Percentiles rank a stretch among this genome's conserved stretches.
These are phyloP conservation scores for Sarocladium kiliense DNA, from an alignment of 2,329 filamentous ascomycete genomes.

Conservation along the genomic window DNA sequence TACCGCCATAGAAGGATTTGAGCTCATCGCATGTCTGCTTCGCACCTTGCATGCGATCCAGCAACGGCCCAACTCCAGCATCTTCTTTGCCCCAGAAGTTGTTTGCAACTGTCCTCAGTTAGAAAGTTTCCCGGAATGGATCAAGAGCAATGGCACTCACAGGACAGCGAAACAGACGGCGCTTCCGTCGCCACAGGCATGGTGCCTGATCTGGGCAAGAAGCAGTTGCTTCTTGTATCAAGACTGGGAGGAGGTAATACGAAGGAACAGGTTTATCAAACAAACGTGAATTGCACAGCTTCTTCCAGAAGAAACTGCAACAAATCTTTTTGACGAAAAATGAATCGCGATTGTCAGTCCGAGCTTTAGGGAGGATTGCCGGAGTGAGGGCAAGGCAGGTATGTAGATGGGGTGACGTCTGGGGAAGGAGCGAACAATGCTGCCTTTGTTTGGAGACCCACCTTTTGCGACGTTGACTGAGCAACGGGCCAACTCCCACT, in stretches of 20 bases:
- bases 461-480: neutral
- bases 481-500: too few species aligned
- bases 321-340: neutral
- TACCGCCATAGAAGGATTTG: slow-evolving; percentile 82
- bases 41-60: slow-evolving; percentile 90
- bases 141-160: slow-evolving; percentile 28
- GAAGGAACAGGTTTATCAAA: neutral
- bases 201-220: slow-evolving; percentile 18
- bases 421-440: slow-evolving; percentile 4
- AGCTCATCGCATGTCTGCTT: slow-evolving; percentile 95
- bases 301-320: slow-evolving; percentile 4
- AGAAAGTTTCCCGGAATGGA: slow-evolving; percentile 10
- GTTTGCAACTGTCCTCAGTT: slow-evolving; percentile 69
- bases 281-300: neutral
- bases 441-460: neutral
- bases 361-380: neutral
- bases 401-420: slow-evolving; percentile 1
- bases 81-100: slow-evolving; percentile 99
- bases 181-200: slow-evolving; percentile 60
- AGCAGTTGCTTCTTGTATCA: neutral
- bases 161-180: slow-evolving; percentile 63
- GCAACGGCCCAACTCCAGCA: slow-evolving; percentile 83
- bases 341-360: neutral
- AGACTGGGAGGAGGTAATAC: neutral
- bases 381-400: slow-evolving; percentile 4